Evolutionary conservation across 2,329 filamentous ascomycete genomes (phyloP), one percentile per base, ranked within the genome.

Genomic region (Alternaria metachromatica): DNA sequence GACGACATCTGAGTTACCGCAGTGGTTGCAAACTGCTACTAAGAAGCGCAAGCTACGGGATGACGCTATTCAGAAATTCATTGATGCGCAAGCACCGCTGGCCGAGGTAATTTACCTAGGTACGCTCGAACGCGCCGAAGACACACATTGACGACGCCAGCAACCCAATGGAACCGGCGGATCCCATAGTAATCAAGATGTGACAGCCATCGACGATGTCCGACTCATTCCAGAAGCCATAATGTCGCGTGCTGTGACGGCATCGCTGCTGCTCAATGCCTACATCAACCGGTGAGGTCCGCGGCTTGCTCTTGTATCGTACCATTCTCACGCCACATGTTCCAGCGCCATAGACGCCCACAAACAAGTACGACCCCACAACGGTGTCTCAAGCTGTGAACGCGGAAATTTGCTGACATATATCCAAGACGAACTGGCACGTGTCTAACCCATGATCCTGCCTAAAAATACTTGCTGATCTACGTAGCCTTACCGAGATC

Each of bases 401-500:
- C n/a, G 21, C 46, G 25, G 49, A 30, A 30, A 37, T 54, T 62
- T 37, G 59, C 70, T 75, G 58, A 73, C 67, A 84, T 61, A 81
- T 85, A 51, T 60, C 28, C 13, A 37, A 84, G 78, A 78, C 77
- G 28, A 79, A 79, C 49, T 79, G 77, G 76, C 73, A 76, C 60
- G 76, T 57, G 83, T 83, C 13, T 77, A 79, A 1, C 82, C 55
- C 85, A 83, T 1, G 70, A 81, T 15, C 84, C 21, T 62, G 84
- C 82, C 0, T 87, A 4, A 87, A 65, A 82, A 86, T 6, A 81
- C 30, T 28, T n/a, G 62, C 9, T 80, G 58, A 76, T 60, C 21
- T 43, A 43, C 43, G 81, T 50, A 81, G 79, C 67, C 76, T 85
- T 59, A 83, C 83, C 55, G 83, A 85, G 67, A 82, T 84, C 64